Evolutionary conservation across 2,329 filamentous ascomycete genomes (phyloP).

Genomic region (Ceratocystis smalleyi): DNA sequence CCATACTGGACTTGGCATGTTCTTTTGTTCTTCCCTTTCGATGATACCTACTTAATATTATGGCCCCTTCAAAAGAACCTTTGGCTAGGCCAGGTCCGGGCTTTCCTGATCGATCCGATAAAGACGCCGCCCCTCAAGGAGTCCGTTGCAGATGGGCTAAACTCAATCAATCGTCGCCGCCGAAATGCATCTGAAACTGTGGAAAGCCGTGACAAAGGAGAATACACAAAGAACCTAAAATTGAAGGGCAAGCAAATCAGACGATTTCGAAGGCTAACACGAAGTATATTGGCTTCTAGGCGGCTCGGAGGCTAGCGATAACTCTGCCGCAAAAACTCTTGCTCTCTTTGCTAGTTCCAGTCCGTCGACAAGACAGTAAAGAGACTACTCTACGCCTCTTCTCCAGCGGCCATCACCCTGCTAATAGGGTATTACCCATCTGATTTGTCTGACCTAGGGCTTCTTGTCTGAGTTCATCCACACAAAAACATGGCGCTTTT

Average conservation of each 20-base stretch:
- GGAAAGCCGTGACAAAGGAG: no score
- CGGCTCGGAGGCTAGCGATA: background rate
- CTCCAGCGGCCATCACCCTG: background rate
- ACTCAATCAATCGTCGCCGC: background rate
- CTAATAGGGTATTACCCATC: background rate
- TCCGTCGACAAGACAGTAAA: background rate
- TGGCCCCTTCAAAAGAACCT: constrained; percentile 3
- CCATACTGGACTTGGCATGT: constrained; percentile 1
- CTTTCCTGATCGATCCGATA: constrained; percentile 5
- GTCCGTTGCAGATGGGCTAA: background rate
- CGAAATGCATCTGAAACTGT: no score
- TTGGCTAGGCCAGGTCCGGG: constrained; percentile 2
- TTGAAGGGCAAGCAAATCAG: no score
- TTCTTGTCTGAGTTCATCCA: background rate
- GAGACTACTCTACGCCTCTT: background rate
- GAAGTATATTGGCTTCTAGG: background rate
- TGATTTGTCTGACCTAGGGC: background rate
- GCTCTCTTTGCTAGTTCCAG: background rate
- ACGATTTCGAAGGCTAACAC: no score
- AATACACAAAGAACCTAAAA: no score
- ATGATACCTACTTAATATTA: background rate
- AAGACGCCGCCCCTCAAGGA: background rate
- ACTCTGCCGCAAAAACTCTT: background rate
- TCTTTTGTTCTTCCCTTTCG: constrained; percentile 4
- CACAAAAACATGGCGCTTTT: background rate